phyloP scores from a whole-genome alignment of 768 basidiomycete species.

The Pholiota molesta region DNA sequence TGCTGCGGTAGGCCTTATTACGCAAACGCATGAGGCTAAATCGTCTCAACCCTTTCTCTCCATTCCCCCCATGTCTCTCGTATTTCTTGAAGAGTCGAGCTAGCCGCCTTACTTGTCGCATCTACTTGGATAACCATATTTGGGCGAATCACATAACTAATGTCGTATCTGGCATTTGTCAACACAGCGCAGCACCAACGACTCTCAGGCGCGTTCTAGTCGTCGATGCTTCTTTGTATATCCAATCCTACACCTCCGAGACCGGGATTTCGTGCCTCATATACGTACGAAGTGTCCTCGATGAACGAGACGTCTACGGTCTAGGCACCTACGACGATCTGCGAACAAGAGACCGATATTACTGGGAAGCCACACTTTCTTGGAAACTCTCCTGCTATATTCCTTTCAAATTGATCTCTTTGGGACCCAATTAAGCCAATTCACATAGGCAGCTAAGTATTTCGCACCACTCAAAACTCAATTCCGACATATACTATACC shows the following conservation, averaged over 20 bases:
- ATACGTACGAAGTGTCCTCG: not conserved
- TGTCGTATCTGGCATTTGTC: not conserved
- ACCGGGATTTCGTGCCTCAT: not conserved
- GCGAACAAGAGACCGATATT: not conserved
- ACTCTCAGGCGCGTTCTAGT: not conserved
- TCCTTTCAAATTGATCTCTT: not conserved
- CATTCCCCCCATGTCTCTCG: slow-evolving; percentile 3
- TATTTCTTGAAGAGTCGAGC: not conserved
- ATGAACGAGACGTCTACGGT: not conserved
- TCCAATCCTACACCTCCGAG: not conserved
- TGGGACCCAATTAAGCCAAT: not conserved
- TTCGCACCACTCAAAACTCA: not conserved
- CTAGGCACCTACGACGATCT: not conserved
- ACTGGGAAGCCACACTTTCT: not conserved
- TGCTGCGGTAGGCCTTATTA: slow-evolving; percentile 11
- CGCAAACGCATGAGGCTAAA: not conserved
- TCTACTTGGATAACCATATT: not conserved
- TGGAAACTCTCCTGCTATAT: not conserved
- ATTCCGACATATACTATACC: not conserved
- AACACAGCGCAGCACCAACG: not conserved
- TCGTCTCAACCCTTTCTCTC: not conserved
- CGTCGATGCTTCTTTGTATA: too few species aligned
- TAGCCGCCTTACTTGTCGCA: not conserved
- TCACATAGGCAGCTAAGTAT: not conserved
- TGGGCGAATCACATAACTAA: not conserved